Evolutionary conservation across 495 filamentous ascomycete genomes (phyloP), one percentile per base, ranked within the genome.

Genomic region (Aspergillus haitiensis): DNA sequence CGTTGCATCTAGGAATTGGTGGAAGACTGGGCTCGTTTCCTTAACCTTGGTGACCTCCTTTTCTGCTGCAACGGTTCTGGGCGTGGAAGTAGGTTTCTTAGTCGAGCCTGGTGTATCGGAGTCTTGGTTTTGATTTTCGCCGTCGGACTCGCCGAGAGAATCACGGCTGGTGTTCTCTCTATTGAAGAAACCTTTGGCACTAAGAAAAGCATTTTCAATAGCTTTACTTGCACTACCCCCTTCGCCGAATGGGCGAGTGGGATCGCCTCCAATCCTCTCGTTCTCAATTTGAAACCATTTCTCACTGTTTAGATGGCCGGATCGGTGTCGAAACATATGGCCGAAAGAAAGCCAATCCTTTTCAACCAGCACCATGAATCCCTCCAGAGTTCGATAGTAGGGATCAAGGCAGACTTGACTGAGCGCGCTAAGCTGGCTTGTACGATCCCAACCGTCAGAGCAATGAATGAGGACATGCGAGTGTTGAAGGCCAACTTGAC

Each of bases 341-440:
- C 94, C 94, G 71, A 96, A 99, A 0, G 93, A 93, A 16, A 98
- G 79, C 92, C 93, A 99, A 68, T 99, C 94, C 67, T 99, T 99
- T 70, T 98, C 95, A 2, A 99, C 85, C 27, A 99, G 75, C 3
- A 95, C 86, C 64, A 98, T 93, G 71, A 98, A 99, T 27, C 94
- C 94, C 60, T 97, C 92, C 51, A 99, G 75, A 6, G 95, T 99
- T 31, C 94, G 84, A 69, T 93, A 97, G 70, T 97, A 97, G 0
- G 94, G 94, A 68, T 99, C 94, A 5, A 99, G 82, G 71, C 94
- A 93, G 42, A 99, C 78, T 72, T 99, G 92, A 61, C 91, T 87
- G 46, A 99, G 74, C n/a, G 93, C 91, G 69, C 93, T 93, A 31
- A 99, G 82, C 74, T 99, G 94, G 67, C 91, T 91, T 10, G 94